Evolutionary conservation across 2,329 filamentous ascomycete genomes (phyloP), one percentile per base, ranked within the genome.

Genomic region (Pezicula neosporulosa): DNA sequence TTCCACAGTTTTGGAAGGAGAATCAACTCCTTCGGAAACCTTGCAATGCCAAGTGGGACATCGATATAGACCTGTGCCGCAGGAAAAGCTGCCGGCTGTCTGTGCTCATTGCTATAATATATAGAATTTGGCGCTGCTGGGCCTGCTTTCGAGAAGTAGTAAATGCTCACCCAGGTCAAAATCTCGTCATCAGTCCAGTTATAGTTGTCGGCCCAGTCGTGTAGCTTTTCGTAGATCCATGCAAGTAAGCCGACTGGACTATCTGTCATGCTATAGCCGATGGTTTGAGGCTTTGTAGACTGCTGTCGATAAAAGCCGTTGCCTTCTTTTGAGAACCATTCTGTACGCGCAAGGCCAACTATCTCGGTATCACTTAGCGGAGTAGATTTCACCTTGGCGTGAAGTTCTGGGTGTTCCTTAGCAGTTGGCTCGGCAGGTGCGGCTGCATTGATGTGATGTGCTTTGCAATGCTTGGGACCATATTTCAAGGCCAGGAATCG

Each of bases 211-310:
- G 83, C 82, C 89, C 88, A 93, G 59, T 86, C 83, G 57, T 85
- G 79, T 21, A 93, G 70, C 63, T 92, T 93, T 69, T 93, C 89
- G 60, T 87, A 87, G 39, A 92, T 83, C 88, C 89, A 93, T 0
- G 86, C 81, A 1, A 92, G 72, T 3, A 90, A 69, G 0, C 78
- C 86, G 0, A 88, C 78, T 0, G 89, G 89, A 4, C 78, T 84
- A 64, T 91, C 87, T 0, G 80, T 75, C 4, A 91, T 74, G 0
- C 75, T 81, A 61, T 87, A 89, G 0, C 84, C 84, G 0, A 92
- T 63, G 0, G 88, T 92, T 47, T 88, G 81, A 0, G 89, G 89
- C 53, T 85, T 83, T 0, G 87, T 90, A n/a, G 69, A 67, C 57
- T 89, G 84, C 15, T 30, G 18, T n/a, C 28, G 33, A 33, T 28